Evolutionary conservation across 805 yeast species (phyloP), one percentile per base, ranked within the genome.

Genomic region (Candida arabinofermentans): DNA sequence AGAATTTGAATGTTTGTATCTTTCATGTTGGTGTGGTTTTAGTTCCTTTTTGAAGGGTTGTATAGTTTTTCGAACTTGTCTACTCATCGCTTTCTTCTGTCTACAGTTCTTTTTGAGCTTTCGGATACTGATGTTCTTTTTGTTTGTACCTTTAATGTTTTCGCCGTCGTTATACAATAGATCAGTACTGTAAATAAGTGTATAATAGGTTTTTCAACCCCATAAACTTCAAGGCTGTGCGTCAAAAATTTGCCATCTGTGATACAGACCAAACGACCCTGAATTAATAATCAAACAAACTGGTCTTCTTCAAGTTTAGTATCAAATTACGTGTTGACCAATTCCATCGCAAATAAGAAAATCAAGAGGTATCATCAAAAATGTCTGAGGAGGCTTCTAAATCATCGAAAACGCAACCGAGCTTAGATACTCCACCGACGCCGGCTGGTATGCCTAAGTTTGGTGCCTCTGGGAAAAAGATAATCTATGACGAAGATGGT

Each of bases 401-500:
- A 26, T n/a, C 26, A n/a, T 5, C 12, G 5, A 24, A n/a, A n/a
- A 18, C 36, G 32, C n/a, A 24, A 31, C 21, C 8, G 19, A 7
- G 22, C 14, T n/a, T n/a, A n/a, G n/a, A n/a, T n/a, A n/a, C n/a
- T 8, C 31, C 26, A 5, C 21, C 32, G 13, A 38, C 37, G 12
- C 51, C 57, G 12, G 22, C 42, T 3, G 55, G 53, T 17, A 53
- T 46, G 49, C 81, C 83, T 0, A 70, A 52, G 10, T 51, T 70
- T 37, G 87, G 87, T 0, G 67, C 75, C 2, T 58, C 74, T 18
- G 95, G 95, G 0, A 70, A 83, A 36, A 78, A 76, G 51, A 82
- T 88, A 44, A 64, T 87, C 18, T 79, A 86, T 43, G 96, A 86
- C 57, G 81, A 86, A 58, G 83, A 91, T 62, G 98, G 98, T 1